A percentile compares a stretch with the other conserved stretches of the same genome.
Evolutionary conservation across 176 grass and related monocot genomes (phyloP).

Genomic region (Thinopyrum elongatum): DNA sequence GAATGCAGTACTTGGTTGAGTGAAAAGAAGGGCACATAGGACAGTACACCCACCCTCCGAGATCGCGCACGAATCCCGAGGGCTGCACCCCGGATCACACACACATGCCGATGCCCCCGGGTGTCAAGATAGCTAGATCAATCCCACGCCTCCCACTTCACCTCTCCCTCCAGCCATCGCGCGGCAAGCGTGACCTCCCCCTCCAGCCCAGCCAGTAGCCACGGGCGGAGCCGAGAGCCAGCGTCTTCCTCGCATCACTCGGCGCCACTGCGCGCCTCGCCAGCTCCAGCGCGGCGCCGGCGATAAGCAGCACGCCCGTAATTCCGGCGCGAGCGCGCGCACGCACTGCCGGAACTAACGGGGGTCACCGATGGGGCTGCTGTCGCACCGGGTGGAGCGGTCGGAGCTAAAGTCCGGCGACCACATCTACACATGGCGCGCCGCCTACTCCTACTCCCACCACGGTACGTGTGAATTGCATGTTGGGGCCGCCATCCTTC

Average conservation of each 20-base stretch:
- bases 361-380: conserved; percentile 42
- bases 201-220: background rate
- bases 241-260: background rate
- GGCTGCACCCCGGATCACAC: conserved; percentile 9
- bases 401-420: conserved; percentile 70
- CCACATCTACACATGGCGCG: conserved; percentile 88
- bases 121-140: background rate
- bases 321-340: background rate
- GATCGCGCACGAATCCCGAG: conserved; percentile 30
- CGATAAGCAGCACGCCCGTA: background rate
- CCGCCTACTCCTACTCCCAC: conserved; percentile 65
- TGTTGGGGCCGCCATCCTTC: background rate
- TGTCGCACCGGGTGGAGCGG: conserved; percentile 49
- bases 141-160: background rate
- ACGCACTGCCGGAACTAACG: background rate
- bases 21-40: background rate
- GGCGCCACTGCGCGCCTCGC: background rate
- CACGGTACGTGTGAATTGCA: conserved; percentile 51
- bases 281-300: background rate
- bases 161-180: background rate
- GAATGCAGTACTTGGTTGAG: background rate
- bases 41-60: background rate
- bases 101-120: conserved; percentile 11
- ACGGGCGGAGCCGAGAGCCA: background rate
- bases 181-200: too few relatives aligned